Evolutionary conservation across 2,329 filamentous ascomycete species (phyloP), one percentile per base, ranked within the genome.

Genomic region (Zelopaecilomyces penicillatus): DNA sequence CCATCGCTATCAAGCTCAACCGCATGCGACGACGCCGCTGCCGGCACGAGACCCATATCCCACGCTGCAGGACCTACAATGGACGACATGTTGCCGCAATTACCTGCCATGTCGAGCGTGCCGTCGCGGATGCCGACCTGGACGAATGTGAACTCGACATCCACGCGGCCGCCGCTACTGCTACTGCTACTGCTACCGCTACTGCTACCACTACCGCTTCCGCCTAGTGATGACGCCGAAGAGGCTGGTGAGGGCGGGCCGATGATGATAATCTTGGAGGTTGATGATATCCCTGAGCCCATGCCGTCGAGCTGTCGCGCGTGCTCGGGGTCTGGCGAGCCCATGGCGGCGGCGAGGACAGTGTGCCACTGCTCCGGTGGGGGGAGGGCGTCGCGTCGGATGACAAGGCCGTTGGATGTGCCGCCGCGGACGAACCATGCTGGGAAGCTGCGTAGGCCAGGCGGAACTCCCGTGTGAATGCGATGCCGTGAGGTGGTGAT

Each of bases 21-120:
- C 5, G 36, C 31, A 6, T 49, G 49, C 1, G 45, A 42, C 9
- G 43, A 29, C 5, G 30, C 31, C 1, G 19, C 36, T 11, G 37
- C 4, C 33, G 39, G 33, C 5, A 62, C 42, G 44, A 65, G 43
- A 8, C 59, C 61, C 47, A 53, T 50, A 41, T 65, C 63, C 57
- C 60, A 63, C 3, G 56, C 57, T 37, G 55, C 54, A 0, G 84
- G 83, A 0, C 83, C 85, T 38, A 87, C 73, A 0, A 78, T 73
- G 35, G 75, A 72, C 5, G 71, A 78, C 80, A 88, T 83, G 58
- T 87, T 87, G n/a, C 84, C 84, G 57, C 83, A 87, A 54, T 87
- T 88, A 27, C 82, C 79, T 0, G 80, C 78, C 54, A 78, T 74
- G 54, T 87, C 83, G 3, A 88, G 70, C 30, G 67, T 63, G 4